Percentiles rank a stretch among this genome's conserved stretches.
phyloP scores from a whole-genome alignment of 192 early-diverging fungal species.

The Podila horticola region DNA sequence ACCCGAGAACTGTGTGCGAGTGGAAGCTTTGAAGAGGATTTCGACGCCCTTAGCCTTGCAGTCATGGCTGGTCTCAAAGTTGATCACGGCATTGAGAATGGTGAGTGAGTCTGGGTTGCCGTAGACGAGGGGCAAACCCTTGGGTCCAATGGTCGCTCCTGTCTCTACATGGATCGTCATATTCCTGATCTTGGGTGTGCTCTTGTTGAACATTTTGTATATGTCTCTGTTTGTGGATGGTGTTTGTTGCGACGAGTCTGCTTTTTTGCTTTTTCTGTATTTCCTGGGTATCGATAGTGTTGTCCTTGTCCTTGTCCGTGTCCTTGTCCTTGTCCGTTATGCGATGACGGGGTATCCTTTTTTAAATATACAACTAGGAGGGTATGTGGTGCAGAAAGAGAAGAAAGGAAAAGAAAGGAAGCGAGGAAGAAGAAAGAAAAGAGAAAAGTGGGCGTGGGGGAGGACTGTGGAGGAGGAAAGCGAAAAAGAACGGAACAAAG shows the following conservation, averaged over 20 bases:
- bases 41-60: constrained; percentile 16
- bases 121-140: constrained; percentile 18
- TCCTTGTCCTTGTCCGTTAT: no score
- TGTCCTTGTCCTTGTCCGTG: no score
- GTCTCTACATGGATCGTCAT: constrained; percentile 23
- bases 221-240: no score
- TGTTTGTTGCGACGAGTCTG: neutral
- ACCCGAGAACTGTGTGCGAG: constrained; percentile 15
- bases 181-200: constrained; percentile 16
- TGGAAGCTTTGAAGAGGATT: constrained; percentile 18
- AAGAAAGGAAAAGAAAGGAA: neutral
- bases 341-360: no score
- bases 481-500: neutral
- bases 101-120: constrained; percentile 11
- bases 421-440: neutral
- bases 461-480: neutral
- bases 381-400: neutral
- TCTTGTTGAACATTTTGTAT: neutral
- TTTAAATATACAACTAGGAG: neutral
- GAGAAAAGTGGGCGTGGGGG: neutral
- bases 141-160: constrained; percentile 19
- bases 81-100: constrained; percentile 11
- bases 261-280: neutral
- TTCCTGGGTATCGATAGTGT: neutral
- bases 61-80: constrained; percentile 23